Percentiles rank a stretch among this genome's conserved stretches.
Conservation (phyloP, 345 rosid species). For the Cardiospermum halicacabum region DNA sequence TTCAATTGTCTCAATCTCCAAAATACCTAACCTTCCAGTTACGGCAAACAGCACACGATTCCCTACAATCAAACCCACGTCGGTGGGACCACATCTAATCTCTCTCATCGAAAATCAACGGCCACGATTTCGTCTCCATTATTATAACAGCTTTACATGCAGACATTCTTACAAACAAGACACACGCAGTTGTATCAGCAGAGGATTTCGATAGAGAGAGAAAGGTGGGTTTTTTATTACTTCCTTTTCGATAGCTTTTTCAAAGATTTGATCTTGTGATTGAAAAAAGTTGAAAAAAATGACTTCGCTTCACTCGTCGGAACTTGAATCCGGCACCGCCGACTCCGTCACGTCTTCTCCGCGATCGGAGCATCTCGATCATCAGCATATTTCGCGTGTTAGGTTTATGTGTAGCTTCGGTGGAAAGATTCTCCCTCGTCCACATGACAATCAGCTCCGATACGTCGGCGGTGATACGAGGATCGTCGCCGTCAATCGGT, state of each 20-base stretch:
- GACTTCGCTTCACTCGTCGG: slow-evolving; percentile 58
- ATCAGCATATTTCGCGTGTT: slow-evolving; percentile 33
- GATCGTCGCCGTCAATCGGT: slow-evolving; percentile 73
- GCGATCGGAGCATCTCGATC: slow-evolving; percentile 58
- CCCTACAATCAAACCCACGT: background rate
- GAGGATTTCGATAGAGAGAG: slow-evolving; percentile 6
- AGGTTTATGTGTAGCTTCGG: slow-evolving; percentile 97
- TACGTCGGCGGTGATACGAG: slow-evolving; percentile 97
- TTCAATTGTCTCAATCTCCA: background rate
- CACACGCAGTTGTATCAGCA: background rate
- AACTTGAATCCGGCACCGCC: slow-evolving; percentile 49
- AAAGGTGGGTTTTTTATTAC: background rate
- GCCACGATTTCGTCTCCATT: background rate
- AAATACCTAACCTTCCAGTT: background rate
- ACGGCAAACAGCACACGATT: background rate
- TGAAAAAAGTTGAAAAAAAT: slow-evolving; percentile 33
- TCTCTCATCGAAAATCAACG: too few relatives aligned
- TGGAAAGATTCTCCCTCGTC: slow-evolving; percentile 95
- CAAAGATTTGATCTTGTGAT: background rate
- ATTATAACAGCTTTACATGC: too few relatives aligned
- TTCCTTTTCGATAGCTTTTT: background rate
- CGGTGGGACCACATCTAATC: background rate
- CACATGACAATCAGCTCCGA: slow-evolving; percentile 86
- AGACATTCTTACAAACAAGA: background rate
- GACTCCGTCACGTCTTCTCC: slow-evolving; percentile 77